These are phyloP conservation scores for Cyclotella sp. DNA, from an alignment of 108 stramenopile species.

Conservation along the genomic window DNA sequence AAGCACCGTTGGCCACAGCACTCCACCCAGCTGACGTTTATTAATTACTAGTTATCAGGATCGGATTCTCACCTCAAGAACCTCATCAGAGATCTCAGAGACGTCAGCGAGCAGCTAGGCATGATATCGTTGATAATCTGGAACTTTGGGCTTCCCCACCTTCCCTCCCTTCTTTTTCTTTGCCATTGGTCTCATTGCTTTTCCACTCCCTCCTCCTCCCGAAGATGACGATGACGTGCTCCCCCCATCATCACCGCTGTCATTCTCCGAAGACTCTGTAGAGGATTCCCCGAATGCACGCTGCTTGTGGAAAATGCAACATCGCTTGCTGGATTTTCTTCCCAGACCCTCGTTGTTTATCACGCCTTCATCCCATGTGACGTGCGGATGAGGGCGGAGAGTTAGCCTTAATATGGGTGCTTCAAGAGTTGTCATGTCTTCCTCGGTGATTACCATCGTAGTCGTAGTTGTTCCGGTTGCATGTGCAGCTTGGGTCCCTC, in stretches of 20 bases:
- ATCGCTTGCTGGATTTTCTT: conserved; percentile 91
- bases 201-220: conserved; percentile 44
- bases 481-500: neutral
- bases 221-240: conserved; percentile 45
- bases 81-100: neutral
- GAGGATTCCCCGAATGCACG: conserved; percentile 90
- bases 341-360: conserved; percentile 95
- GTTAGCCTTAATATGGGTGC: conserved; percentile 34
- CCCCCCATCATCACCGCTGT: conserved; percentile 45
- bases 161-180: conserved; percentile 45
- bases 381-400: conserved; percentile 44
- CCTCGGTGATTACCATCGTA: conserved; percentile 37
- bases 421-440: conserved; percentile 26
- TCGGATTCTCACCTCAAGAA: neutral
- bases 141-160: conserved; percentile 65
- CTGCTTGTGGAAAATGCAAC: conserved; percentile 97
- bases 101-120: conserved; percentile 37
- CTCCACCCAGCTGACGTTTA: too few species aligned
- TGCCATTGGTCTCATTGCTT: conserved; percentile 48
- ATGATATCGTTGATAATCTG: conserved; percentile 87
- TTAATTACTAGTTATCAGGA: too few species aligned
- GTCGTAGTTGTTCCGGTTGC: conserved; percentile 25
- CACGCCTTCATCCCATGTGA: conserved; percentile 78
- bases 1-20: too few species aligned
- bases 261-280: conserved; percentile 79